Evolutionary conservation across 2,329 filamentous ascomycete genomes (phyloP).

Genomic region (Alternaria gansuensis): DNA sequence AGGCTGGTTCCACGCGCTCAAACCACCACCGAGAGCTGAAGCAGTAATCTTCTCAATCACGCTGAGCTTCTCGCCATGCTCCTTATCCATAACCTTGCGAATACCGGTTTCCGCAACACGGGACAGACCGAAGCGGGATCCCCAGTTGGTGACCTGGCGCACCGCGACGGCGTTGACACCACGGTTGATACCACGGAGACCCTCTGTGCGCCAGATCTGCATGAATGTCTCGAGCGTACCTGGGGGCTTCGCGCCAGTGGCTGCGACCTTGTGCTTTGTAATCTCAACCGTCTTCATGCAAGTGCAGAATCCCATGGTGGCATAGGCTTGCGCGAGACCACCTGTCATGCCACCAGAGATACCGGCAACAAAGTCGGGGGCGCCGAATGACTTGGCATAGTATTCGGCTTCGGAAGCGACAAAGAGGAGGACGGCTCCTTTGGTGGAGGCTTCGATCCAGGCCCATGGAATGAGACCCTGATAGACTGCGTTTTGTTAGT

Average conservation of each 20-base stretch:
- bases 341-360: conserved; percentile 92
- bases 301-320: conserved; percentile 99
- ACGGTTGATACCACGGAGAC: conserved; percentile 95
- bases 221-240: conserved; percentile 95
- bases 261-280: conserved; percentile 95
- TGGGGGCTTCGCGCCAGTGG: conserved; percentile 81
- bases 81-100: conserved; percentile 79
- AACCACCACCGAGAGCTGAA: conserved; percentile 85
- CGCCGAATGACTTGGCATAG: conserved; percentile 84
- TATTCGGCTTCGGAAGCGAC: conserved; percentile 98
- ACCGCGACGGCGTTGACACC: conserved; percentile 99
- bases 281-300: conserved; percentile 99
- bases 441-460: conserved; percentile 99
- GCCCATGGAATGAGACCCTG: conserved; percentile 95
- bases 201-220: conserved; percentile 94
- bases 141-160: conserved; percentile 99
- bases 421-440: conserved; percentile 98
- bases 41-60: conserved; percentile 89
- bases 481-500: conserved; percentile 73
- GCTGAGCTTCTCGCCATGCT: conserved; percentile 77
- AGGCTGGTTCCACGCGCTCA: conserved; percentile 98
- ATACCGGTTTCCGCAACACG: conserved; percentile 91
- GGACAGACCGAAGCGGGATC: conserved; percentile 91
- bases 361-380: conserved; percentile 84
- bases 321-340: conserved; percentile 96